Conservation (phyloP, 441 rosid genomes). For the Euphorbia schlechtendalii region DNA sequence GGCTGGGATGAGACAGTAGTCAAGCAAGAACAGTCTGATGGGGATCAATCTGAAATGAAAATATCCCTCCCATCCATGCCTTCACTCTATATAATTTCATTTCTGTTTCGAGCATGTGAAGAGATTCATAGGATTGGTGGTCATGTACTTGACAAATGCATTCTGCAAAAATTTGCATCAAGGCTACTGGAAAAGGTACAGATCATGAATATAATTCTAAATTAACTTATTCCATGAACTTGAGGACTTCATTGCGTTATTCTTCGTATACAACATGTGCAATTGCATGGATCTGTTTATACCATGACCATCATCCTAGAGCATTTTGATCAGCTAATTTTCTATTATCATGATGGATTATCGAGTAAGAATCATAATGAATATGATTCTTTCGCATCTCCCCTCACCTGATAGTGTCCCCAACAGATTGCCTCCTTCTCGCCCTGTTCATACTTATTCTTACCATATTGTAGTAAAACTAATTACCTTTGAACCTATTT, state of each 20-base stretch:
- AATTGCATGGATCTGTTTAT: background rate
- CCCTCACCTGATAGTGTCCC: background rate
- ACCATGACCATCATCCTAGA: background rate
- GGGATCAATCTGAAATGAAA: slow-evolving; percentile 71
- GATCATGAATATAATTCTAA: slow-evolving; percentile 18
- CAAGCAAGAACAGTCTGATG: slow-evolving; percentile 71
- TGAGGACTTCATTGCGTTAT: background rate
- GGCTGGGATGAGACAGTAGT: slow-evolving; percentile 98
- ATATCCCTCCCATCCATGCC: slow-evolving; percentile 94
- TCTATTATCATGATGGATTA: background rate
- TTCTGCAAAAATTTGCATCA: slow-evolving; percentile 71
- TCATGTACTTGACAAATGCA: slow-evolving; percentile 85
- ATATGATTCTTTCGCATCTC: background rate
- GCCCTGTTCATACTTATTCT: background rate
- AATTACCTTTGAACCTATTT: background rate
- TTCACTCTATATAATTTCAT: slow-evolving; percentile 78
- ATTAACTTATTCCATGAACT: slow-evolving; percentile 3
- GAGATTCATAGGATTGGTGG: slow-evolving; percentile 98
- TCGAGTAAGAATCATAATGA: background rate
- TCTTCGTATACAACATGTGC: background rate
- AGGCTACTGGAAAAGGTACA: slow-evolving; percentile 74
- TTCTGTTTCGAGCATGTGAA: slow-evolving; percentile 90
- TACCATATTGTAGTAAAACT: background rate
- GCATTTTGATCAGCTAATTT: background rate
- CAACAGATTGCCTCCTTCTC: background rate